Conservation (phyloP, 1,284 basidiomycete species). For the Tilletiopsis washingtonensis region DNA sequence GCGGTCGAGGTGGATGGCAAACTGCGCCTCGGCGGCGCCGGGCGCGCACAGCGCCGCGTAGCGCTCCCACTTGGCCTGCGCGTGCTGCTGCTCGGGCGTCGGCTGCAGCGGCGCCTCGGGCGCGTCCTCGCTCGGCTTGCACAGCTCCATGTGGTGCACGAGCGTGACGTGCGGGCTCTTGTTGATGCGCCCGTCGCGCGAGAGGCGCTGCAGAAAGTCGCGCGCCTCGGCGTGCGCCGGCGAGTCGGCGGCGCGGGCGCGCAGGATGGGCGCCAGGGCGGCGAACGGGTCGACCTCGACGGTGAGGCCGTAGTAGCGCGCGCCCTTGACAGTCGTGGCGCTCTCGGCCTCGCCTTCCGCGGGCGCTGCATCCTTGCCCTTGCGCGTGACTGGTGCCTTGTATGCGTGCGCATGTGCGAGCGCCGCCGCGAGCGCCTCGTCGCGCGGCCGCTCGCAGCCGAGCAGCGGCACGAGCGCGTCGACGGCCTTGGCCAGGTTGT, state of each 20-base stretch:
- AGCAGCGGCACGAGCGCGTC: conserved; percentile 3
- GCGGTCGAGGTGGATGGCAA: conserved; percentile 55
- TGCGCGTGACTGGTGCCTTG: conserved; percentile 9
- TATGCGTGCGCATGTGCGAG: conserved; percentile 12
- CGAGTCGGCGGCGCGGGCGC: background rate
- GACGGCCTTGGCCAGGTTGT: conserved; percentile 13
- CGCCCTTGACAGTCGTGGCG: background rate
- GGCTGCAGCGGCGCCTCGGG: no score
- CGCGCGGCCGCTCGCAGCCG: conserved; percentile 3
- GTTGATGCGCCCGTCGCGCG: conserved; percentile 54
- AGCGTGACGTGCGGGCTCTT: conserved; percentile 73
- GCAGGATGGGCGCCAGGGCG: conserved; percentile 7
- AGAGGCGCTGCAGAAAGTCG: conserved; percentile 11
- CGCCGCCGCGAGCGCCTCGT: conserved; percentile 9
- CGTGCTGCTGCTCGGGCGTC: background rate
- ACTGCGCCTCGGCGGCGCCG: conserved; percentile 52
- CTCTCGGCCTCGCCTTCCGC: background rate
- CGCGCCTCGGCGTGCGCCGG: background rate
- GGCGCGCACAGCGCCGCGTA: conserved; percentile 5
- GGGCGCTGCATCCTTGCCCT: background rate
- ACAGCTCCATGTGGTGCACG: conserved; percentile 55
- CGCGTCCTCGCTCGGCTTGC: conserved; percentile 1
- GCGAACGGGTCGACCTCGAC: conserved; percentile 18
- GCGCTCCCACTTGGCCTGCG: background rate
- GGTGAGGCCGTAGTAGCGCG: conserved; percentile 30